Evolutionary conservation across 345 rosid genomes (phyloP).

Genomic region (Fremontodendron californicum): DNA sequence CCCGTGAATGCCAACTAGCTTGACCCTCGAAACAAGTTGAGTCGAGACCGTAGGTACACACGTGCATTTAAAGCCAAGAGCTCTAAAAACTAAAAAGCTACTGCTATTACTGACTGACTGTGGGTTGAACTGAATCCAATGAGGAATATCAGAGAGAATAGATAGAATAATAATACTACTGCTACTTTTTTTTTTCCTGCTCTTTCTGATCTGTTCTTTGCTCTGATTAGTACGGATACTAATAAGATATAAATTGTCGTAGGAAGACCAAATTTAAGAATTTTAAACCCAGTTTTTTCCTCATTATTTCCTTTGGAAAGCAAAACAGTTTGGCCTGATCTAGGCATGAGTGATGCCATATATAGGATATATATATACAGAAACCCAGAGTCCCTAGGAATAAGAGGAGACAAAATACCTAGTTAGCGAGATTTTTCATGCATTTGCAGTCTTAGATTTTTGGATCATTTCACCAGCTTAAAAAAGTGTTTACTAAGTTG

Average conservation of each 20-base stretch:
- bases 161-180: neutral
- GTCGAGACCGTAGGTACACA: neutral
- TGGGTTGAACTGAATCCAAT: neutral
- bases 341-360: neutral
- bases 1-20: constrained; percentile 1
- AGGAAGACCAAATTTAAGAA: neutral
- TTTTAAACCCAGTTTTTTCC: neutral
- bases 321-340: neutral
- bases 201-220: neutral
- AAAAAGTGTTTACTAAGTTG: neutral
- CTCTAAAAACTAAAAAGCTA: neutral
- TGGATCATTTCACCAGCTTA: neutral
- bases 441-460: neutral
- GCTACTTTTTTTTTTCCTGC: too few relatives aligned
- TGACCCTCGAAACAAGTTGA: neutral
- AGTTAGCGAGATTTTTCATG: neutral
- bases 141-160: neutral
- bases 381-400: neutral
- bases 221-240: neutral
- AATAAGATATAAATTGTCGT: neutral
- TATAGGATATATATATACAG: neutral
- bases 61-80: neutral
- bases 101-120: neutral
- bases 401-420: neutral
- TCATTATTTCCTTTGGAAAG: neutral